Evolutionary conservation across 768 basidiomycete species (phyloP), one percentile per base, ranked within the genome.

Genomic region (Sporobolomyces roseus): DNA sequence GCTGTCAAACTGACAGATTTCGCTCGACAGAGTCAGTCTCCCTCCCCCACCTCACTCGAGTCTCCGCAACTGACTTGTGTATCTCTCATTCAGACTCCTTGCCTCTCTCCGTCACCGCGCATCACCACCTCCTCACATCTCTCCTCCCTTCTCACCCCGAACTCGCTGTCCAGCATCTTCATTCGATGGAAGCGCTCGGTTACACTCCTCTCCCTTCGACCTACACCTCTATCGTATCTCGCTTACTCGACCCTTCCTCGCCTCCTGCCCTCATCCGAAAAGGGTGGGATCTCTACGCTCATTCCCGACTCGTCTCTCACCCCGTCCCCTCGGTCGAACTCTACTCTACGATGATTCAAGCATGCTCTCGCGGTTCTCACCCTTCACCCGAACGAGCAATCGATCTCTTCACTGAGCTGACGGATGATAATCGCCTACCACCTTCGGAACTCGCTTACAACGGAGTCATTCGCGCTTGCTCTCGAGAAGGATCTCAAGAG

Each of bases 231-330:
- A 79, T 87, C 53, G 88, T 94, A 6, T 36, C 63, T 30, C 72
- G 74, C 29, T 78, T 80, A 21, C 75, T 78, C 27, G 30, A 74
- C 3, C 65, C 78, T 1, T 66, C 80, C 81, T 8, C 78, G 82
- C 51, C 86, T 86, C 38, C 84, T 84, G 73, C 81, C 81, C 49
- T 80, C 81, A 32, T 81, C 64, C 71, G 75, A 8, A 87, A 90
- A 68, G 93, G 90, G 4, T 96, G 91, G 91, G 91, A 98, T 76
- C 84, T 97, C 46, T 97, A 91, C 78, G 82, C 89, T 3, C 94
- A 99, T 78, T 93, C 96, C 90, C 90, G 94, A 52, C 93, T 96
- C 68, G 89, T 90, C 19, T 91, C 94, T 1, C 92, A 98, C 77
- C 87, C 91, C 1, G 80, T 81, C 5, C 93, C 93, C 0, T 86